Conservation (phyloP, 2,329 filamentous ascomycete species). For the Aureobasidium sp. region DNA sequence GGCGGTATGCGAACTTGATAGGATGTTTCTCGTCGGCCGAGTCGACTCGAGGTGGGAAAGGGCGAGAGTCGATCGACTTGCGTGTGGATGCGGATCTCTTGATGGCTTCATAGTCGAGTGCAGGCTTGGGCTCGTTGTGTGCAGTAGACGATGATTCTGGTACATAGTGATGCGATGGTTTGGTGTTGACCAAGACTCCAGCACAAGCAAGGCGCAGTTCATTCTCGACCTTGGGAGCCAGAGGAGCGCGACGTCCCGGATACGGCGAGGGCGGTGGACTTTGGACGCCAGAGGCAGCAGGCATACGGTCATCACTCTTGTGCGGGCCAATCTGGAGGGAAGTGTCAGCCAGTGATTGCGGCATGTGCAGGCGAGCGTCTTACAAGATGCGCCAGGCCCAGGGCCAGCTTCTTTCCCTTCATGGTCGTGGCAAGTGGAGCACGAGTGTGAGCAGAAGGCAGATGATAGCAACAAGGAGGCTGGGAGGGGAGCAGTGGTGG, state of each 20-base stretch:
- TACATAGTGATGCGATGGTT: conserved; percentile 29
- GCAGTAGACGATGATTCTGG: conserved; percentile 20
- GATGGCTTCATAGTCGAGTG: conserved; percentile 30
- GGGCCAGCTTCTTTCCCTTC: conserved; percentile 8
- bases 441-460: no score
- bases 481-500: neutral
- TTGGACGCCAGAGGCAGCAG: conserved; percentile 11
- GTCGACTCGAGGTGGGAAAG: neutral
- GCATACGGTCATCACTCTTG: neutral
- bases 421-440: neutral
- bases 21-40: neutral
- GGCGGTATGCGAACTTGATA: conserved; percentile 24
- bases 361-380: neutral
- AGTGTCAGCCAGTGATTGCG: neutral
- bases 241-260: conserved; percentile 37
- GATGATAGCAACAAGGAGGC: neutral
- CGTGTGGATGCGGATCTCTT: conserved; percentile 21
- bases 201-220: conserved; percentile 42
- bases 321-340: conserved; percentile 7
- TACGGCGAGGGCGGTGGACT: conserved; percentile 34
- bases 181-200: conserved; percentile 35
- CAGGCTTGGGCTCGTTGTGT: conserved; percentile 23
- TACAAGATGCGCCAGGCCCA: conserved; percentile 14
- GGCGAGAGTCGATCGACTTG: neutral
- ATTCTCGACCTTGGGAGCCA: conserved; percentile 36